These are phyloP conservation scores for Yamadazyma atlantica DNA, from an alignment of 1,139 yeast genomes.

Conservation along the genomic window DNA sequence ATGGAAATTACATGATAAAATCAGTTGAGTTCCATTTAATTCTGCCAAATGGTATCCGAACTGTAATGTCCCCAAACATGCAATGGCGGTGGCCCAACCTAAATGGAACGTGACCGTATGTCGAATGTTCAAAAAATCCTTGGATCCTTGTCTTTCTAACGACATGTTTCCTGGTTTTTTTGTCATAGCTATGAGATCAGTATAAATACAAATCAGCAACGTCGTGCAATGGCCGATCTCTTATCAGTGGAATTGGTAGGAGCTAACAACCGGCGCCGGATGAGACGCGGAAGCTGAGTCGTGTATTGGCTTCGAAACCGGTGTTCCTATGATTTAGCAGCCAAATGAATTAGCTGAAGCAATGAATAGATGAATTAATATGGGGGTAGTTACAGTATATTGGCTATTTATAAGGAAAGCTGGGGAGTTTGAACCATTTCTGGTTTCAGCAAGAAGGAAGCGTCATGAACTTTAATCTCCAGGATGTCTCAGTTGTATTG, in stretches of 20 bases:
- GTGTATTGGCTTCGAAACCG: neutral
- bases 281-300: neutral
- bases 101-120: conserved; percentile 29
- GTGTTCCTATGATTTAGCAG: neutral
- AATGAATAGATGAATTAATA: too few species aligned
- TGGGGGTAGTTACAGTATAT: too few species aligned
- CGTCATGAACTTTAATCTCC: too few species aligned
- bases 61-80: conserved; percentile 76
- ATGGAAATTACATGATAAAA: conserved; percentile 47
- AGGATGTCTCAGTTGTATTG: too few species aligned
- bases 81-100: conserved; percentile 42
- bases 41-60: conserved; percentile 92
- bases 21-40: conserved; percentile 76
- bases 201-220: neutral
- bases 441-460: too few species aligned
- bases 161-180: neutral
- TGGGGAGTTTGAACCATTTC: too few species aligned
- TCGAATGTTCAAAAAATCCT: conserved; percentile 18
- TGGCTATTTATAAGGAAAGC: neutral
- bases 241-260: conserved; percentile 1
- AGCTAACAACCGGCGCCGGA: neutral
- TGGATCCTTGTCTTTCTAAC: conserved; percentile 8
- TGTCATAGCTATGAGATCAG: neutral
- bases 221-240: neutral
- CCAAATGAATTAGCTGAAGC: too few species aligned